Conservation (phyloP, 306 rosid species). For the Herpetospermum pedunculosum region DNA sequence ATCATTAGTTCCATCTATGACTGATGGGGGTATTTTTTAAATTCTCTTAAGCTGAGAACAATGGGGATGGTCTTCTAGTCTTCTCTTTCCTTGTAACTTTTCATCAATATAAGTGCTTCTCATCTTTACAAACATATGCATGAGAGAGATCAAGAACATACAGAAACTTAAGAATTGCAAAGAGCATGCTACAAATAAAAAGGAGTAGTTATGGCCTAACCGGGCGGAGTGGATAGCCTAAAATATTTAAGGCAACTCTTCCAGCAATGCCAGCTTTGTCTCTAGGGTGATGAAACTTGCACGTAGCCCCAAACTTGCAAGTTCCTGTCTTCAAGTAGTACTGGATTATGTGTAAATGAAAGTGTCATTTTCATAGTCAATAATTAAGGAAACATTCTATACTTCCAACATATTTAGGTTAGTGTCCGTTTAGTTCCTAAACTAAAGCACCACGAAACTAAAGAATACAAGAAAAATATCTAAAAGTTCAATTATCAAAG, state of each 20-base stretch:
- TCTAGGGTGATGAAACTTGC: constrained; percentile 97
- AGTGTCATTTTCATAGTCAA: neutral
- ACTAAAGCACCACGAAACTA: neutral
- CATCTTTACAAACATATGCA: neutral
- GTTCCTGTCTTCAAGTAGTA: constrained; percentile 90
- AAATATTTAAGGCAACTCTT: constrained; percentile 77
- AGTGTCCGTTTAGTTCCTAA: neutral
- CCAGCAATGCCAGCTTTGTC: constrained; percentile 93
- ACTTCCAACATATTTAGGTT: neutral
- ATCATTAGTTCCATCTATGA: neutral
- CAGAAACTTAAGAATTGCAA: neutral
- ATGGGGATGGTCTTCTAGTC: neutral
- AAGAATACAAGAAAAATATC: neutral
- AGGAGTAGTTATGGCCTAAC: constrained; percentile 36
- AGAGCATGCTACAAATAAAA: neutral
- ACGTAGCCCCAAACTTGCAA: constrained; percentile 97
- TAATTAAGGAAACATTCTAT: neutral
- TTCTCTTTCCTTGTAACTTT: neutral
- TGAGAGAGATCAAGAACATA: neutral
- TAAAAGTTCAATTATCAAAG: neutral
- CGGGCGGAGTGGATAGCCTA: constrained; percentile 95
- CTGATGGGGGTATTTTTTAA: neutral
- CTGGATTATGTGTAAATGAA: constrained; percentile 30
- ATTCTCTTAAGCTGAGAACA: neutral
- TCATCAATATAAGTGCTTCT: neutral